Evolutionary conservation across 306 rosid genomes (phyloP).

Genomic region (Astragalus glycyphyllos): DNA sequence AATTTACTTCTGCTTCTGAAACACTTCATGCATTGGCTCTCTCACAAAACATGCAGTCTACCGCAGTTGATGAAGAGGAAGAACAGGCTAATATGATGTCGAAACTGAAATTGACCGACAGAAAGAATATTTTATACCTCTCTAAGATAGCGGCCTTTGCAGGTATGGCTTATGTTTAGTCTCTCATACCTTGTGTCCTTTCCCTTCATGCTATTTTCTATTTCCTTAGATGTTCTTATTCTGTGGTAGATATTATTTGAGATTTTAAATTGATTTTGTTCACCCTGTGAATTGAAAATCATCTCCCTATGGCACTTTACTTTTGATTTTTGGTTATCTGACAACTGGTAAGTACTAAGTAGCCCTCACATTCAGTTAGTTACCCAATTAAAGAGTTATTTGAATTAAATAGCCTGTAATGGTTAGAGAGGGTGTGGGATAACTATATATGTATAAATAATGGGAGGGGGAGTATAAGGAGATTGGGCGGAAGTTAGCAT

Average conservation of each 20-base stretch:
- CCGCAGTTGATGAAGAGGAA: conserved; percentile 58
- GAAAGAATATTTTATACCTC: conserved; percentile 85
- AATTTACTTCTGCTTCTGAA: conserved; percentile 85
- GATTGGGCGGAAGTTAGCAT: background rate
- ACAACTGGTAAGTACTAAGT: background rate
- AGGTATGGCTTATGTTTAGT: conserved; percentile 52
- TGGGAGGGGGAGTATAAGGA: background rate
- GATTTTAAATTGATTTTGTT: conserved; percentile 32
- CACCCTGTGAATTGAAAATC: conserved; percentile 28
- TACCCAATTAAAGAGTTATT: background rate
- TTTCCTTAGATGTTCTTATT: conserved; percentile 31
- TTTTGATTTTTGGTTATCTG: conserved; percentile 29
- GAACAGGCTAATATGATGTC: conserved; percentile 46
- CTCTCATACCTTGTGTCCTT: conserved; percentile 26
- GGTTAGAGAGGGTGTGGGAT: background rate
- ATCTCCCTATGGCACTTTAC: conserved; percentile 11
- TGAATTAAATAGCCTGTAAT: conserved; percentile 1
- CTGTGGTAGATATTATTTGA: conserved; percentile 8
- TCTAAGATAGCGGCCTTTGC: conserved; percentile 92
- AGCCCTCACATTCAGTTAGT: background rate
- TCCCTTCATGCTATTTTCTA: conserved; percentile 3
- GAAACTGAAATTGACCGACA: conserved; percentile 64
- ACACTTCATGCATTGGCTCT: conserved; percentile 86
- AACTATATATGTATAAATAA: background rate
- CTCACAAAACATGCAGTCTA: conserved; percentile 58